Conservation (phyloP, 148 eudicot genomes). For the Rhododendron mucronatum region DNA sequence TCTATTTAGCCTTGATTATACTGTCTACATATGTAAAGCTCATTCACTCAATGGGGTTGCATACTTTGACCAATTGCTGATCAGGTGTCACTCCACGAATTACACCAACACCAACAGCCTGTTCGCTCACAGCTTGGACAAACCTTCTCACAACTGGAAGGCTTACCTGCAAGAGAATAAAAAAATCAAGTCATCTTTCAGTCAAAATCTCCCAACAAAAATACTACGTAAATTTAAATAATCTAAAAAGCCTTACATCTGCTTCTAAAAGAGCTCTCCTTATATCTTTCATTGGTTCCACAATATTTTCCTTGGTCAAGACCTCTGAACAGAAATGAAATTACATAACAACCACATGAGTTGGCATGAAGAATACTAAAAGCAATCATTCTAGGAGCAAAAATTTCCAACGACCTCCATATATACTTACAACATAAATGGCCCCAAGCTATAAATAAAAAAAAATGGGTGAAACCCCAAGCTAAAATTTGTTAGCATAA, state of each 20-base stretch:
- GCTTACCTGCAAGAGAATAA: slow-evolving; percentile 66
- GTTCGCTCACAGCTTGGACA: slow-evolving; percentile 84
- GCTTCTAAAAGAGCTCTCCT: slow-evolving; percentile 97
- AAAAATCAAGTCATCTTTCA: not conserved
- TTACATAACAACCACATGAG: not conserved
- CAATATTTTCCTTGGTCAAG: slow-evolving; percentile 90
- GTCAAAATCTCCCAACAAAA: not conserved
- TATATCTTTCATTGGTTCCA: slow-evolving; percentile 96
- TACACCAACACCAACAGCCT: slow-evolving; percentile 86
- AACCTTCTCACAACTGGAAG: slow-evolving; percentile 97
- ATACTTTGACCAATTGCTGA: slow-evolving; percentile 97
- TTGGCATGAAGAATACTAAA: slow-evolving; percentile 3
- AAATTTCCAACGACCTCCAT: not conserved
- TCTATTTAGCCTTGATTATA: not conserved
- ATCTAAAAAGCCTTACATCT: slow-evolving; percentile 53
- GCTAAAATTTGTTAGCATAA: not conserved
- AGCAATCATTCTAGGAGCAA: not conserved
- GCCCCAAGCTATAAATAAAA: not conserved
- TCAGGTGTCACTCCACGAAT: slow-evolving; percentile 88
- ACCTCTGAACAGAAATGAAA: slow-evolving; percentile 48
- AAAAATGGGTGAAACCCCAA: not conserved
- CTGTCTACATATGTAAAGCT: not conserved
- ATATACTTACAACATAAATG: not conserved
- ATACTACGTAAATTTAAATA: not conserved
- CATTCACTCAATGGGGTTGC: slow-evolving; percentile 4